Conservation (phyloP, 345 rosid species). For the Citrus cavaleriei region DNA sequence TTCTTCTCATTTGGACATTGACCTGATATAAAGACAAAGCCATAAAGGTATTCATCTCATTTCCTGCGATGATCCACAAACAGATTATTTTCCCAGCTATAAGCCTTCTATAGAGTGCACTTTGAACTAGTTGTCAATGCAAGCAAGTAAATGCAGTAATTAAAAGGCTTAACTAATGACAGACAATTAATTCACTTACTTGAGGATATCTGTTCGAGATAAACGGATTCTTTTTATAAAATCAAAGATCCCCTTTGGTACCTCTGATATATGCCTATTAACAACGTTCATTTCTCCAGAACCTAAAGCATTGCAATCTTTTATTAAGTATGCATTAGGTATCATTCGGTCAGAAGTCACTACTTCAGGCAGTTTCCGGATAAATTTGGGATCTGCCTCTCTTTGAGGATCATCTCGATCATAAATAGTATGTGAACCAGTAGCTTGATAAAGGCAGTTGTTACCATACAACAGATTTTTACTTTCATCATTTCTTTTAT, state of each 20-base stretch:
- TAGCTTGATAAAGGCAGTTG: conserved; percentile 5
- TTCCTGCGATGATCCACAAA: background rate
- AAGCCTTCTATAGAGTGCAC: background rate
- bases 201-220: conserved; percentile 63
- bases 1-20: too few species aligned
- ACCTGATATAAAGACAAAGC: too few species aligned
- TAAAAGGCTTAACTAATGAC: background rate
- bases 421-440: conserved; percentile 3
- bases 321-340: conserved; percentile 1
- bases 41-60: too few species aligned
- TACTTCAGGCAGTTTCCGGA: conserved; percentile 18
- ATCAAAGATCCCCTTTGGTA: conserved; percentile 49
- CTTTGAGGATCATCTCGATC: conserved; percentile 13
- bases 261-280: conserved; percentile 22
- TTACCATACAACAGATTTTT: conserved; percentile 1
- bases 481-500: conserved; percentile 23
- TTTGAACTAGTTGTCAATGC: background rate
- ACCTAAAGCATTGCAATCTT: conserved; percentile 35
- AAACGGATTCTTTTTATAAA: conserved; percentile 59
- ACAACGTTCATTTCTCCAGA: conserved; percentile 29
- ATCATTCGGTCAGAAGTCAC: conserved; percentile 13
- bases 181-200: conserved; percentile 42
- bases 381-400: conserved; percentile 7
- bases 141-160: background rate
- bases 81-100: background rate